Conservation (phyloP, 495 filamentous ascomycete genomes). For the Evernia prunastri region DNA sequence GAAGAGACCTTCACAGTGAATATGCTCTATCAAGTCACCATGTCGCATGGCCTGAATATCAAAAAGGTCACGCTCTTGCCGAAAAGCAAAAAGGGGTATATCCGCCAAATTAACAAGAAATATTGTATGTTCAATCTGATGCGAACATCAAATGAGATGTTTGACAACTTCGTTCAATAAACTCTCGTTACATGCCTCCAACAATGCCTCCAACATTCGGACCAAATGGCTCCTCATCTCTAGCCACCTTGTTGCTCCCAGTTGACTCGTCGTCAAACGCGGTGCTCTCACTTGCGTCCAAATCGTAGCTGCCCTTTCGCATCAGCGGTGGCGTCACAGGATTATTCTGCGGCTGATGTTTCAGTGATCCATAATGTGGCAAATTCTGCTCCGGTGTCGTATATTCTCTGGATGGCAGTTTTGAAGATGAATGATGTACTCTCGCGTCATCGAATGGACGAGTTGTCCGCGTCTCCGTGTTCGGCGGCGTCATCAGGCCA, state of each 20-base stretch:
- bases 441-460: conserved; percentile 31
- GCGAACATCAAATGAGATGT: neutral
- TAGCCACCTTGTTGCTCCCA: conserved; percentile 3
- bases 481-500: conserved; percentile 77
- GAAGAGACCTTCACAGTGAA: neutral
- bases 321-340: conserved; percentile 66
- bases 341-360: conserved; percentile 30
- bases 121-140: conserved; percentile 8
- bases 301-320: conserved; percentile 60
- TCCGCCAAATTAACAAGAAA: conserved; percentile 10
- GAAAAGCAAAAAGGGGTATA: conserved; percentile 20
- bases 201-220: conserved; percentile 13
- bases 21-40: neutral
- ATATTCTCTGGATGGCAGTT: conserved; percentile 34
- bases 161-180: neutral
- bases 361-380: neutral
- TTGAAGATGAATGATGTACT: conserved; percentile 32
- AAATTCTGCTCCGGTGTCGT: conserved; percentile 21
- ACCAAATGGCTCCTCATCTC: conserved; percentile 26
- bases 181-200: neutral
- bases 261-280: conserved; percentile 47
- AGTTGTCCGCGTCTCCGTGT: conserved; percentile 56
- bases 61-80: neutral
- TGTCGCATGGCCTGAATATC: neutral
- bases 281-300: conserved; percentile 56